Percentiles rank a stretch among this genome's conserved stretches.
These are phyloP conservation scores for Periconia sp. DNA, from an alignment of 2,329 filamentous ascomycete genomes.

Conservation along the genomic window DNA sequence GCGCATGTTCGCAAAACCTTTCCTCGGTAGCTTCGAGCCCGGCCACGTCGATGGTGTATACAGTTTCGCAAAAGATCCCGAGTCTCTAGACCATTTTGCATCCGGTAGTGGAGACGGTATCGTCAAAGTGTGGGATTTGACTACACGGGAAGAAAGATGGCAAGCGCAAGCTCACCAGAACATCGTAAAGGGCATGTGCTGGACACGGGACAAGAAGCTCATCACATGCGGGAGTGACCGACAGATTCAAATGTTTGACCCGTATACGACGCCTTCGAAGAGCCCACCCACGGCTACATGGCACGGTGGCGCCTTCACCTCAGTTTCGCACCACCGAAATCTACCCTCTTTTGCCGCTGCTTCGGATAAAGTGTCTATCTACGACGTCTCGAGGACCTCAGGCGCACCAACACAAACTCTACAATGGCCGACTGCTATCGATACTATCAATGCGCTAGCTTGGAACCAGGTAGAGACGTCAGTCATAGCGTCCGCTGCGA, in stretches of 20 bases:
- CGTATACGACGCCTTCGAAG: conserved; percentile 74
- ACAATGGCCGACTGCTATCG: conserved; percentile 84
- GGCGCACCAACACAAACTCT: conserved; percentile 80
- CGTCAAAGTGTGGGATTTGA: conserved; percentile 90
- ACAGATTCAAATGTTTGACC: conserved; percentile 89
- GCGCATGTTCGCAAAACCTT: conserved; percentile 87
- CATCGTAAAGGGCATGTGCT: conserved; percentile 88
- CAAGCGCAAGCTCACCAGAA: conserved; percentile 86
- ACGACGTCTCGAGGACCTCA: conserved; percentile 82
- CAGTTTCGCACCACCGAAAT: conserved; percentile 80
- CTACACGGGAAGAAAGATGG: conserved; percentile 75
- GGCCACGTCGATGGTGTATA: conserved; percentile 87
- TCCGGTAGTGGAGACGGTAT: conserved; percentile 73
- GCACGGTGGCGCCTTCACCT: conserved; percentile 85
- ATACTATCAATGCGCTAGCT: conserved; percentile 82
- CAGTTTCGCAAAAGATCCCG: conserved; percentile 55
- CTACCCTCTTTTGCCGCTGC: conserved; percentile 80
- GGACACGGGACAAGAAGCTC: conserved; percentile 84
- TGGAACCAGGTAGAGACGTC: conserved; percentile 97
- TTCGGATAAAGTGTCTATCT: conserved; percentile 81
- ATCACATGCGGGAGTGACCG: conserved; percentile 86
- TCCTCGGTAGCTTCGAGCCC: conserved; percentile 82
- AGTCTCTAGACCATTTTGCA: conserved; percentile 52
- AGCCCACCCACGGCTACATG: conserved; percentile 81
- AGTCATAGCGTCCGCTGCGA: conserved; percentile 82